Conservation (phyloP, 495 filamentous ascomycete species). For the Aspergillus kassunensis region DNA sequence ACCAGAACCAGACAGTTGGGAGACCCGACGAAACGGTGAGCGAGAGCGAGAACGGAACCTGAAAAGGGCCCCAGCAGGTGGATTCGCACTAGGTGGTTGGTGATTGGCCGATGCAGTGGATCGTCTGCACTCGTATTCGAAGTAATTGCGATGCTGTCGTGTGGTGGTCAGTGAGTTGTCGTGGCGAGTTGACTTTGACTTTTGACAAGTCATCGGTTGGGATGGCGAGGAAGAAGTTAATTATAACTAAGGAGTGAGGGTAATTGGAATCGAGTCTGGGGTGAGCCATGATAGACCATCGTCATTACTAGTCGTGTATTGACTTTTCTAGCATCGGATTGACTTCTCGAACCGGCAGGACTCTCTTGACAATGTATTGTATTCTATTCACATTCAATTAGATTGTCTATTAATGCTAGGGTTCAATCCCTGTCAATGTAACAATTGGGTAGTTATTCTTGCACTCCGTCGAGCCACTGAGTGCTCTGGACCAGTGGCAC, state of each 20-base stretch:
- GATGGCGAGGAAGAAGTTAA: not conserved
- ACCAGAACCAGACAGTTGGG: slow-evolving; percentile 26
- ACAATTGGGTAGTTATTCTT: no score
- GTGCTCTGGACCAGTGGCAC: no score
- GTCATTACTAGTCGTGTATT: not conserved
- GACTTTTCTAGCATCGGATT: not conserved
- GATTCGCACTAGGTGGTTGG: not conserved
- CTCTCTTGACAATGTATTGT: not conserved
- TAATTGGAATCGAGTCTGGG: slow-evolving; percentile 9
- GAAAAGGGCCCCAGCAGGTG: not conserved
- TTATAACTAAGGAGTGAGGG: slow-evolving; percentile 7
- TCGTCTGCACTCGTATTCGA: no score
- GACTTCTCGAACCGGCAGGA: slow-evolving; percentile 4
- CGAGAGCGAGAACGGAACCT: not conserved
- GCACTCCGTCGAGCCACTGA: no score
- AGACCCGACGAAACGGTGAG: slow-evolving; percentile 26
- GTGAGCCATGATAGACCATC: not conserved
- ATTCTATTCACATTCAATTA: no score
- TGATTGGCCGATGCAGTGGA: slow-evolving; percentile 24
- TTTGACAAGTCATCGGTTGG: no score
- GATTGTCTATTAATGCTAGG: no score
- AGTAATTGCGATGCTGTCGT: no score
- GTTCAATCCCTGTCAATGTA: no score
- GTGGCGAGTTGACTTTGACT: no score
- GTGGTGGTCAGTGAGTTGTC: no score